Base-by-base conservation (phyloP, 176 grass and related monocot genomes). In the Cenchrus purpureus region DNA sequence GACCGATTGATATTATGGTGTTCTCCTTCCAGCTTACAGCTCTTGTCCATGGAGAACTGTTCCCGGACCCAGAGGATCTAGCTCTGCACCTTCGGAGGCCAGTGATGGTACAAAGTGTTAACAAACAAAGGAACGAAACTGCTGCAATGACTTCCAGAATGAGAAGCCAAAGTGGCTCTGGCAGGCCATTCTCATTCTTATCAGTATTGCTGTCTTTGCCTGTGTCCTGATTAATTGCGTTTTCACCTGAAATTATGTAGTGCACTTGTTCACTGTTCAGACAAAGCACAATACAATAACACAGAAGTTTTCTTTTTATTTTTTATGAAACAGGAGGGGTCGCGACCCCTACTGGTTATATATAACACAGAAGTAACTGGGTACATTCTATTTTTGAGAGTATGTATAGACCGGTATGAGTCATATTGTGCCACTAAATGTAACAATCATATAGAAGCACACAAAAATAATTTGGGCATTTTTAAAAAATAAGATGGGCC, bases 161-260 rank as follows among this genome's bases (percentile, higher is more conserved):
- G 80, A 99, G 86, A 86, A 99, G 93, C 97, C 97, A 96, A 50
- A 93, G 40, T 44, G 91, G 97, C 68, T 99, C 52, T 74, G 63
- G 59, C 66, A 66, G 43, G 25, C 67, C 77, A 71, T 85, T 94
- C 28, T 54, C 77, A 83, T 66, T 37, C 54, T 63, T 44, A 50
- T 49, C 84, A 72, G 19, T 12, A 14, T 12, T 46, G 79, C 17
- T 64, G 51, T 48, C 40, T 20, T 76, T 65, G 28, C 60, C 15
- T 52, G 37, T 57, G n/a, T 71, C 86, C 48, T 51, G 84, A 62
- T 58, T 89, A 77, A 78, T 94, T 80, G 48, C 76, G 87, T 93
- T 94, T 80, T 53, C 76, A 89, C 97, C 97, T 99, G 84, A 62
- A 92, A 89, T 88, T 80, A 86, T 0, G 16, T 29, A 46, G 32